These are phyloP conservation scores for Trametes polyzona DNA, from an alignment of 1,284 basidiomycete species.

Conservation along the genomic window DNA sequence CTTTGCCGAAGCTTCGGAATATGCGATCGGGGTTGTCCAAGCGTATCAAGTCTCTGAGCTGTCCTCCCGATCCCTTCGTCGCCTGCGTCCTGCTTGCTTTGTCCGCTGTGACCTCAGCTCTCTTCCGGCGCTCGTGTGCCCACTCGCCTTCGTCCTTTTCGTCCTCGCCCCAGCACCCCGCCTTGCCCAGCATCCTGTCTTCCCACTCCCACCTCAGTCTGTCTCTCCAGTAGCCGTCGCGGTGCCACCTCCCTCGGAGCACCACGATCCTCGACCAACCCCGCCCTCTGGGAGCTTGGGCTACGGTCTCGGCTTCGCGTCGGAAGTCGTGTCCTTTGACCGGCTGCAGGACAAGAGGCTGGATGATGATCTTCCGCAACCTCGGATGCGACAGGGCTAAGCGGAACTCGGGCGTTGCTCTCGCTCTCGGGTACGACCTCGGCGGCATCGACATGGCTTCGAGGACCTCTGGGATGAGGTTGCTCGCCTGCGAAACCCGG, in stretches of 20 bases:
- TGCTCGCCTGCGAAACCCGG: slow-evolving; percentile 20
- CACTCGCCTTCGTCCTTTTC: slow-evolving; percentile 23
- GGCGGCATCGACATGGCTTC: slow-evolving; percentile 6
- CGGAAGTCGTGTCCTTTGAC: slow-evolving; percentile 13
- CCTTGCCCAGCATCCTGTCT: slow-evolving; percentile 11
- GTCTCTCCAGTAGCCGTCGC: slow-evolving; percentile 16
- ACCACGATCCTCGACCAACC: slow-evolving; percentile 11
- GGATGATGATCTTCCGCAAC: slow-evolving; percentile 15
- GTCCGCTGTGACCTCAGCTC: slow-evolving; percentile 3
- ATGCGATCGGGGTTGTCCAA: neutral
- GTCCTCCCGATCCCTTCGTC: neutral
- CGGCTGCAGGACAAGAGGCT: slow-evolving; percentile 13
- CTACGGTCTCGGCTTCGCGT: neutral
- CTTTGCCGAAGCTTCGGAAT: neutral
- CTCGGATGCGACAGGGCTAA: slow-evolving; percentile 2
- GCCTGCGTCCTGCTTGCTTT: slow-evolving; percentile 1
- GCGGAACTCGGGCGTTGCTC: neutral
- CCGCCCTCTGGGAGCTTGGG: neutral
- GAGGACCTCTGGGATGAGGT: slow-evolving; percentile 17
- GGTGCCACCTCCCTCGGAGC: slow-evolving; percentile 13
- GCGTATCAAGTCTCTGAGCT: slow-evolving; percentile 1
- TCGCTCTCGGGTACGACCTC: neutral
- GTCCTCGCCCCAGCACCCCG: slow-evolving; percentile 13
- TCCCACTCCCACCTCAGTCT: slow-evolving; percentile 21
- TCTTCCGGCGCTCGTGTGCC: slow-evolving; percentile 18